Base-by-base conservation (phyloP, 495 filamentous ascomycete genomes). In the Aspergillus baeticus region DNA sequence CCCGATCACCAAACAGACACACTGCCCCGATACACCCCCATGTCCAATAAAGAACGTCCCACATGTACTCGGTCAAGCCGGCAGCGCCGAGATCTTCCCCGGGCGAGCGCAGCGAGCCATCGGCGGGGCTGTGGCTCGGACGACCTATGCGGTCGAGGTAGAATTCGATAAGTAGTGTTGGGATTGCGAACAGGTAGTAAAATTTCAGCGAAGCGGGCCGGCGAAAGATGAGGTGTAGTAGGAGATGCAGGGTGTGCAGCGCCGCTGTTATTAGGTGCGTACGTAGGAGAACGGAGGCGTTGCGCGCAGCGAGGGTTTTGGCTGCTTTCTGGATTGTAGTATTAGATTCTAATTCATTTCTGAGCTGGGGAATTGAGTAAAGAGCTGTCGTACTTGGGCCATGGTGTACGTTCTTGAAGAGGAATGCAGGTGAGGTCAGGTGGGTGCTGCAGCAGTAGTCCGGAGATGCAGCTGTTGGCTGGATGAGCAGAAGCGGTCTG, bases 31-130 rank as follows among this genome's bases (percentile, higher is more conserved):
- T 76, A 21, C 83, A 86, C 17, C 78, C 84, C 86, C 89, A 91
- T 0, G 90, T 92, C 74, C 94, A 92, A 79, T 96, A 98, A 33
- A 97, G 76, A 22, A 96, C 80, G 75, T 98, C 94, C 81, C 93
- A 98, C 87, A 97, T 89, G 73, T 92, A 98, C 72, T 98, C 94
- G 7, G 92, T 98, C 70, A 98, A 74, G 0, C 94, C 94, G 22
- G 87, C 83, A 0, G 91, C 90, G 23, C 89, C 86, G 21, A 98
- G 80, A 69, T 98, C 94, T 68, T 98, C 93, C 15, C 94, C 94
- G 0, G 87, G 77, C 13, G 78, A 82, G 59, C 83, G 84, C 38
- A 98, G 74, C 3, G 84, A 83, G n/a, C 83, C 84, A 63, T 84
- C 86, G 11, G 66, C 66, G 4, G 80, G 48, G 47, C 80, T 80